Evolutionary conservation across 371 early-diverging fungal genomes (phyloP).

Genomic region (Syncephalastrum contaminatum): DNA sequence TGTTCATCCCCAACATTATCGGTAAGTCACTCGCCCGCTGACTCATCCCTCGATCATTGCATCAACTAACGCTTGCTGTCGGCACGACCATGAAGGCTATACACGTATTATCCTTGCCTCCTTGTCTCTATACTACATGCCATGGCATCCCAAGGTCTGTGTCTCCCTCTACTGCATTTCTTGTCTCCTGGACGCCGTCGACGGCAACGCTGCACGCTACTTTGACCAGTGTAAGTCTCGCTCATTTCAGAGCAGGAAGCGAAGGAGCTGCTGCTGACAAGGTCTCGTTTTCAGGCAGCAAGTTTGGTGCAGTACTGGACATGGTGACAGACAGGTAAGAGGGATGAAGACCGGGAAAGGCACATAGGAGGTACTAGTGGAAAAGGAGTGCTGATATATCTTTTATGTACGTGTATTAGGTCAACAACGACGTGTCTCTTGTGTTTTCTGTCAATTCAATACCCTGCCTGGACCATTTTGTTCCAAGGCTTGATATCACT

Average conservation of each 20-base stretch:
- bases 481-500: slow-evolving; percentile 90
- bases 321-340: slow-evolving; percentile 94
- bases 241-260: background rate
- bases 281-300: slow-evolving; percentile 60
- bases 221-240: slow-evolving; percentile 80
- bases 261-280: background rate
- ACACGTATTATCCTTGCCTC: slow-evolving; percentile 80
- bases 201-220: slow-evolving; percentile 92
- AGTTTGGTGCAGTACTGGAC: slow-evolving; percentile 95
- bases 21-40: slow-evolving; percentile 40
- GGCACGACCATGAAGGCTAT: slow-evolving; percentile 62
- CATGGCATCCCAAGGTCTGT: slow-evolving; percentile 66
- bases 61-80: background rate
- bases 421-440: slow-evolving; percentile 91
- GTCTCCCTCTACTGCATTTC: slow-evolving; percentile 82
- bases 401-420: slow-evolving; percentile 24
- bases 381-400: no score
- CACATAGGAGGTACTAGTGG: no score
- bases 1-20: slow-evolving; percentile 91
- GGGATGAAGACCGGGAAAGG: background rate
- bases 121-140: slow-evolving; percentile 74
- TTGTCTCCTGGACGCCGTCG: slow-evolving; percentile 91
- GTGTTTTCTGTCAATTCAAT: slow-evolving; percentile 73
- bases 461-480: slow-evolving; percentile 68
- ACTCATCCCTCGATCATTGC: slow-evolving; percentile 4